Evolutionary conservation across 176 grass and related monocot genomes (phyloP), one percentile per base, ranked within the genome.

Genomic region (Tuctoria greenei): DNA sequence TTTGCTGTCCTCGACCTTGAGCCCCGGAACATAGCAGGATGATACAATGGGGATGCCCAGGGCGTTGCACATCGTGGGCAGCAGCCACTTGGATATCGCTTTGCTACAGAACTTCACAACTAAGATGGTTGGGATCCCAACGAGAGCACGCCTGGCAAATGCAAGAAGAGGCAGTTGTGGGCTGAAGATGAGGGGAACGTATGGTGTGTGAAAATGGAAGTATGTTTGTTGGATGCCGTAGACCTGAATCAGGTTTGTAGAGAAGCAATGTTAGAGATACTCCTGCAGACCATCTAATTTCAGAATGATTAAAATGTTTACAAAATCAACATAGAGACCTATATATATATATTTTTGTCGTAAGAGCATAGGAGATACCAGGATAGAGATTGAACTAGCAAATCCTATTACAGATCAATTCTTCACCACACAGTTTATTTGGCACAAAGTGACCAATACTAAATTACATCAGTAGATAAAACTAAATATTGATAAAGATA

Each of bases 91-190:
- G 0, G 96, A 90, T 18, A 99, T 88, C 0, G 92, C 96, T 64
- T 99, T 99, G 85, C 92, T 92, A 79, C 96, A 95, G 74, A 84
- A 99, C 66, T 99, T 99, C 77, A 95, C 92, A 0, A 44, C 66
- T 4, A 99, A 71, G 84, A 99, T 99, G 64, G 89, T 95, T 0
- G 92, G 83, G 47, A 99, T 95, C 24, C 96, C 96, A 0, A 95
- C 73, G 3, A 99, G 80, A 21, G 95, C 64, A 56, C 89, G 81
- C 39, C 82, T 87, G 0, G 73, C 2, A 3, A 92, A 99, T 5
- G 38, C 13, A 25, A 84, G 15, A 49, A 88, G 40, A 5, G 96
- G 83, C 21, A 99, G 52, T 25, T 95, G 61, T 0, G 78, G 52
- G 68, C 85, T 95, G 55, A 99, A 86, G 31, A 95, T 84, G 23